A percentile compares a stretch with the other conserved stretches of the same genome.
These are phyloP conservation scores for Sarocladiaceae sp. DNA, from an alignment of 2,329 filamentous ascomycete genomes.

Conservation along the genomic window DNA sequence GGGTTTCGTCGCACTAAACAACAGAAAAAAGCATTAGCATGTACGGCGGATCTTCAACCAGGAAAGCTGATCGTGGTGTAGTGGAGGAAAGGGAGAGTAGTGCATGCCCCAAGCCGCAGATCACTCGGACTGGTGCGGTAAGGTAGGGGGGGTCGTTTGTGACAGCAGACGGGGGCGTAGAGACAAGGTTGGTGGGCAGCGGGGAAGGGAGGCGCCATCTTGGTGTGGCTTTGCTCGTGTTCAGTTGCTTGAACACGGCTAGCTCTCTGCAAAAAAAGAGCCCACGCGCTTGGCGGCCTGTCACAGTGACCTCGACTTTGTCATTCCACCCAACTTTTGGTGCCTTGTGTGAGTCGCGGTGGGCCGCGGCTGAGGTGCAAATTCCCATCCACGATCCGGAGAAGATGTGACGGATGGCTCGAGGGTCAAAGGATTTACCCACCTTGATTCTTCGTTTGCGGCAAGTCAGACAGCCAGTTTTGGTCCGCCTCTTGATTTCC, in stretches of 20 bases:
- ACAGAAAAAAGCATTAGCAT: neutral
- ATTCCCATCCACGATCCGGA: neutral
- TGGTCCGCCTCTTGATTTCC: conserved; percentile 61
- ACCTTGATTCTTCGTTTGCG: conserved; percentile 61
- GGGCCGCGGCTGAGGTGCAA: neutral
- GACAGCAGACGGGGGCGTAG: conserved; percentile 5
- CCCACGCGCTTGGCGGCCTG: neutral
- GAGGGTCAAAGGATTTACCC: conserved; percentile 28
- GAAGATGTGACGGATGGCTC: no score
- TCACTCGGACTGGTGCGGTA: neutral
- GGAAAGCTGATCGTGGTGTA: conserved; percentile 8
- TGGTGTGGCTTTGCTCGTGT: neutral
- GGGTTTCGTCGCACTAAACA: conserved; percentile 86
- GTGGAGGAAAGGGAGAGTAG: neutral
- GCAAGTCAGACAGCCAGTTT: conserved; percentile 60
- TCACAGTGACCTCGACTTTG: neutral
- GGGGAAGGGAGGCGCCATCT: conserved; percentile 5
- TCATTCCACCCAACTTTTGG: neutral
- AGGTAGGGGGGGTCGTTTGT: neutral
- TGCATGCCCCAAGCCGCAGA: neutral
- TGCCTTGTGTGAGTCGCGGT: neutral
- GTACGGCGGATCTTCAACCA: neutral
- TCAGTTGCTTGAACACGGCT: neutral
- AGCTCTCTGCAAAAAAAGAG: neutral
- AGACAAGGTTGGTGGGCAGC: neutral